Conservation (phyloP, 257 asterid species). For the Nicotiana benthamiana region DNA sequence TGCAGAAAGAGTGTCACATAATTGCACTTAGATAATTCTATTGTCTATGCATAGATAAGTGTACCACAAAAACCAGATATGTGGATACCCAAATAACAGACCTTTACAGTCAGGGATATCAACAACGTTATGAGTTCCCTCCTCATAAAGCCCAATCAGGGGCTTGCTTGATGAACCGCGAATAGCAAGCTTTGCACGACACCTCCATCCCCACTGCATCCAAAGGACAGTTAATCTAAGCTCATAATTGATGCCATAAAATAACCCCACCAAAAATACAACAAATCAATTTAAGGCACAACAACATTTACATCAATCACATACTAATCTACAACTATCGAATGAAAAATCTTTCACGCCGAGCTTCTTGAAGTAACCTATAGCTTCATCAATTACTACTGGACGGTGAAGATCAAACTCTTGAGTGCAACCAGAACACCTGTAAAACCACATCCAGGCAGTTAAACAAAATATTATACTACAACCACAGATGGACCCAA, state of each 20-base stretch:
- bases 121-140: conserved; percentile 74
- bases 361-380: conserved; percentile 41
- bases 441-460: conserved; percentile 22
- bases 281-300: background rate
- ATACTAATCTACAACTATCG: conserved; percentile 75
- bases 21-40: background rate
- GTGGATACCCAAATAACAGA: conserved; percentile 1
- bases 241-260: conserved; percentile 7
- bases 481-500: no score
- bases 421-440: conserved; percentile 94
- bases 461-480: background rate
- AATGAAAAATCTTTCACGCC: conserved; percentile 68
- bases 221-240: background rate
- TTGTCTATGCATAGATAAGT: background rate
- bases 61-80: background rate
- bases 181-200: conserved; percentile 90
- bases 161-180: conserved; percentile 67
- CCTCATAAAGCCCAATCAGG: conserved; percentile 78
- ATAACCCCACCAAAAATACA: background rate
- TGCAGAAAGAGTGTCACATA: conserved; percentile 20
- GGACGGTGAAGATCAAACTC: conserved; percentile 78
- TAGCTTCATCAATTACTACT: conserved; percentile 53
- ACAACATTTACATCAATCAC: background rate
- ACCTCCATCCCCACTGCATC: conserved; percentile 93
- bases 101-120: conserved; percentile 94